Evolutionary conservation across 1,284 basidiomycete species (phyloP).

Genomic region (Fomitopsis betulina): DNA sequence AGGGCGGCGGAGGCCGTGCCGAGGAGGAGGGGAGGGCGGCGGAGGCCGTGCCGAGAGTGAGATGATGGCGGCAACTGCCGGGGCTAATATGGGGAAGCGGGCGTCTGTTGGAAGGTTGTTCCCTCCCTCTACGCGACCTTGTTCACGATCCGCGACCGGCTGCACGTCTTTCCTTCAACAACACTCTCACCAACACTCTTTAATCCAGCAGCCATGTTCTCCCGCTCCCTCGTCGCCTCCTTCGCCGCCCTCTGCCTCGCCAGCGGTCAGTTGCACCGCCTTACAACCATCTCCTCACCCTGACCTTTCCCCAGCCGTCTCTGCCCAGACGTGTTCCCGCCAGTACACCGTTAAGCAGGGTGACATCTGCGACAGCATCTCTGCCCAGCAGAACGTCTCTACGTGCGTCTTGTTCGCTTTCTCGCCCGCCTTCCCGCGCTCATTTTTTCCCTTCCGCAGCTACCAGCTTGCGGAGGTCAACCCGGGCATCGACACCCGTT

Average conservation of each 20-base stretch:
- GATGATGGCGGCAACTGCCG: background rate
- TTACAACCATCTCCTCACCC: background rate
- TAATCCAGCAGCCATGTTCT: constrained; percentile 41
- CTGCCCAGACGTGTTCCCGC: constrained; percentile 50
- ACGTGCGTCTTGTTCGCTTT: constrained; percentile 40
- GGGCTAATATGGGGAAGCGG: background rate
- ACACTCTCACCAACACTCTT: constrained; percentile 15
- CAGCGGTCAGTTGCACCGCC: constrained; percentile 32
- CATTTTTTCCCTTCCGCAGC: constrained; percentile 28
- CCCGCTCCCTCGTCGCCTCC: constrained; percentile 34
- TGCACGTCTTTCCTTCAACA: constrained; percentile 14
- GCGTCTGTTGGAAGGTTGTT: background rate
- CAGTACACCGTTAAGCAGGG: constrained; percentile 53
- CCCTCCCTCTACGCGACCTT: background rate
- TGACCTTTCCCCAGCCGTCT: constrained; percentile 29
- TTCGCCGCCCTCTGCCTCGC: constrained; percentile 39
- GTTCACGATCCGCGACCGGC: constrained; percentile 5
- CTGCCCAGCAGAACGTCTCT: constrained; percentile 57
- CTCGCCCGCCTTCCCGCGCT: constrained; percentile 3
- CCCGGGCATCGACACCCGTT: constrained; percentile 42
- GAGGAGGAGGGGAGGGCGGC: background rate
- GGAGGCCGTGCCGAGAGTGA: background rate
- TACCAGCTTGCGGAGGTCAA: constrained; percentile 71
- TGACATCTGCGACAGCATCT: constrained; percentile 69
- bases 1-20: background rate